phyloP scores from a whole-genome alignment of 495 filamentous ascomycete species.

The Aspergillus asperescens region DNA sequence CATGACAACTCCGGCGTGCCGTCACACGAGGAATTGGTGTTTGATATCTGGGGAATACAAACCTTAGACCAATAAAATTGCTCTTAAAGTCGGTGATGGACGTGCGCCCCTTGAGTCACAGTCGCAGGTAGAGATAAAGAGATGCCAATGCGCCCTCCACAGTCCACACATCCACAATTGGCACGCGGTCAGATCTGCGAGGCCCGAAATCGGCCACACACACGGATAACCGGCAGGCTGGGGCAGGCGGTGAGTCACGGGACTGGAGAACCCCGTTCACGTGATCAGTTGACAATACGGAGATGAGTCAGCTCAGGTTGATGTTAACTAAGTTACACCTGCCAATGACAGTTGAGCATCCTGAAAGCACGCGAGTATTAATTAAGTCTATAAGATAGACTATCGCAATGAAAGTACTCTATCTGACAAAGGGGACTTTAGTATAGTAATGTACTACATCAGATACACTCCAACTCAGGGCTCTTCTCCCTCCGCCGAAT shows the following conservation, averaged over 20 bases:
- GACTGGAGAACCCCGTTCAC: conserved; percentile 7
- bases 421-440: too few species aligned
- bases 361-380: too few species aligned
- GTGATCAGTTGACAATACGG: conserved; percentile 11
- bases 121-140: not conserved
- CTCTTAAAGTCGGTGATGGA: not conserved
- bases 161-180: conserved; percentile 2
- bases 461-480: too few species aligned
- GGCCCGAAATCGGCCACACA: conserved; percentile 19
- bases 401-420: too few species aligned
- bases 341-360: too few species aligned
- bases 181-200: conserved; percentile 9
- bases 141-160: not conserved
- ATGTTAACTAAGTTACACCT: too few species aligned
- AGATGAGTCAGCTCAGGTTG: too few species aligned
- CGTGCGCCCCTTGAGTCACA: conserved; percentile 1
- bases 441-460: too few species aligned
- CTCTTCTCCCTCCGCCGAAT: too few species aligned
- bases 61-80: not conserved
- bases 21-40: not conserved
- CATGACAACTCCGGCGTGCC: conserved; percentile 33
- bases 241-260: conserved; percentile 11
- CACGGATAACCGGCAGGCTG: conserved; percentile 12
- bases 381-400: too few species aligned
- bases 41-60: not conserved